These are phyloP conservation scores for Pleurotus cornucopiae DNA, from an alignment of 768 basidiomycete species.

Conservation along the genomic window DNA sequence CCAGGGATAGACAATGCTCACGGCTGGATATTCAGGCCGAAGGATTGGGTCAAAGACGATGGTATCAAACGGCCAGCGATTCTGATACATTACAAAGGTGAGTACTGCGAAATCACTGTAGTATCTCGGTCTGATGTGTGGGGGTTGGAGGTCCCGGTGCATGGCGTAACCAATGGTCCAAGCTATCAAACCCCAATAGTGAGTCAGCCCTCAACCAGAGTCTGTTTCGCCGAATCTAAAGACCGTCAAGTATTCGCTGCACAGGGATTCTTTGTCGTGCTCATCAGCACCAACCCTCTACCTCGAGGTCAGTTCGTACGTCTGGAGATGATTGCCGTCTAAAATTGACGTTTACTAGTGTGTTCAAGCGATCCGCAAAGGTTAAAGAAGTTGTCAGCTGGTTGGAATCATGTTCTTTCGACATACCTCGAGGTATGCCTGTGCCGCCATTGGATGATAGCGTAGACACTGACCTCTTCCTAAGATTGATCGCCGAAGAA, in stretches of 20 bases:
- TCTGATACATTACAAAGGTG: not conserved
- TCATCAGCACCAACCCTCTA: not conserved
- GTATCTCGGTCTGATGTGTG: not conserved
- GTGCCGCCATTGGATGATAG: not conserved
- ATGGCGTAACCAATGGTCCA: not conserved
- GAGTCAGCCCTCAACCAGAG: not conserved
- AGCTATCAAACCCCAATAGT: constrained; percentile 4
- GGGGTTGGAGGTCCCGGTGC: not conserved
- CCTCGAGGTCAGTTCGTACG: not conserved
- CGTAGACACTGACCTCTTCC: not conserved
- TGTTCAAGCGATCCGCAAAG: not conserved
- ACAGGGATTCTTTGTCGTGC: not conserved
- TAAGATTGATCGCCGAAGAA: not conserved
- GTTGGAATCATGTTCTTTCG: not conserved
- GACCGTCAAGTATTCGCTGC: not conserved
- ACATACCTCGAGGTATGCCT: not conserved
- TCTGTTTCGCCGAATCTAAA: not conserved
- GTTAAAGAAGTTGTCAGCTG: not conserved
- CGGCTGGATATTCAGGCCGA: not conserved
- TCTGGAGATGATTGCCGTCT: not conserved
- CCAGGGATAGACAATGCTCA: not conserved
- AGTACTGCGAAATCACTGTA: not conserved
- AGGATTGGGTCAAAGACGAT: not conserved
- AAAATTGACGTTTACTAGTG: not conserved
- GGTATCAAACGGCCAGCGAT: not conserved